A percentile compares a stretch with the other conserved stretches of the same genome.
Evolutionary conservation across 805 yeast species (phyloP).

Genomic region (Kockiozyma suomiensis): DNA sequence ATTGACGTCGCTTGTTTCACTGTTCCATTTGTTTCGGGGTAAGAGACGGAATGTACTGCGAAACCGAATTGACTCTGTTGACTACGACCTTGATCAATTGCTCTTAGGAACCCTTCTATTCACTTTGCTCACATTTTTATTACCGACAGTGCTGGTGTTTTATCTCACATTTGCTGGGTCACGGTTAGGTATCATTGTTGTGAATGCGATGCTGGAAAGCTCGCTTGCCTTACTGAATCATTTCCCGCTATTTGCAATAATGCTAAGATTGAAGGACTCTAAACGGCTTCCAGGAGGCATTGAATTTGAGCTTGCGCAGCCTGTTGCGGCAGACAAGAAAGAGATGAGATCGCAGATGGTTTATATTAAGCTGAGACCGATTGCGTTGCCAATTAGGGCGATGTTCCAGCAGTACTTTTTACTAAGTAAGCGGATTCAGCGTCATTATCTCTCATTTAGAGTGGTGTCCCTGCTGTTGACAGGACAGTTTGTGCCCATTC

Average conservation of each 20-base stretch:
- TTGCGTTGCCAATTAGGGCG: constrained; percentile 49
- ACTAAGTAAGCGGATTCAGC: constrained; percentile 47
- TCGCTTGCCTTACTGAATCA: constrained; percentile 70
- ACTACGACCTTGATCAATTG: constrained; percentile 83
- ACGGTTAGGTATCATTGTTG: constrained; percentile 54
- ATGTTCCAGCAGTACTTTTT: constrained; percentile 55
- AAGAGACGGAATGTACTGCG: constrained; percentile 82
- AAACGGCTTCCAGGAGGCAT: constrained; percentile 67
- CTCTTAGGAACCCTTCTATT: constrained; percentile 86
- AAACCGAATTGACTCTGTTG: constrained; percentile 80
- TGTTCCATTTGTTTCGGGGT: constrained; percentile 86
- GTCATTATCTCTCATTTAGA: constrained; percentile 49
- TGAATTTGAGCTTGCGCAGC: constrained; percentile 33
- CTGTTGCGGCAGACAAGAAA: neutral
- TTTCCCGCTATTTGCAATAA: constrained; percentile 80
- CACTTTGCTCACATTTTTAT: constrained; percentile 70
- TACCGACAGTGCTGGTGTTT: constrained; percentile 88
- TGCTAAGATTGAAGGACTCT: constrained; percentile 78
- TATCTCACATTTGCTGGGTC: constrained; percentile 70
- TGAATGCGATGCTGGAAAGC: constrained; percentile 59
- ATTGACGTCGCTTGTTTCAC: constrained; percentile 63
- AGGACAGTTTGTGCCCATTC: constrained; percentile 54
- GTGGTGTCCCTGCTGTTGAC: constrained; percentile 48
- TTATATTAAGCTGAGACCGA: constrained; percentile 45
- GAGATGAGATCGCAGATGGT: constrained; percentile 4